Percentiles rank a stretch among this genome's conserved stretches.
These are phyloP conservation scores for Gracilaria vermiculophylla DNA, from an alignment of 23 red algal genomes.

Conservation along the genomic window DNA sequence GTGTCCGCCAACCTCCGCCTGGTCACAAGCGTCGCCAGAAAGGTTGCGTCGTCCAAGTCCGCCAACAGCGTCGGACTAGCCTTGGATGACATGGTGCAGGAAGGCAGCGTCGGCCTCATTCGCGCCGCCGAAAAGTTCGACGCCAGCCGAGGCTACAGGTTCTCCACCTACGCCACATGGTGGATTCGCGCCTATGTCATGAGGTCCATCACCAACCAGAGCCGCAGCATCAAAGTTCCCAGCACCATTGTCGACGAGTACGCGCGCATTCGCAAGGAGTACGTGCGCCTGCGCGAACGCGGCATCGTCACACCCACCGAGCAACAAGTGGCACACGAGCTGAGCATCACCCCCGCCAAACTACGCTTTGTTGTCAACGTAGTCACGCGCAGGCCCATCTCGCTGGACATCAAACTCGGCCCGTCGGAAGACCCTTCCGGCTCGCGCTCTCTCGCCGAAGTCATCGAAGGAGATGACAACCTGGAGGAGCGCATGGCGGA, in stretches of 20 bases:
- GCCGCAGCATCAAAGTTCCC: conserved; percentile 76
- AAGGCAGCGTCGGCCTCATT: conserved; percentile 91
- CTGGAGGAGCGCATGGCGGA: conserved; percentile 79
- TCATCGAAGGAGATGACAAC: conserved; percentile 65
- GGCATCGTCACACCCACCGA: conserved; percentile 45
- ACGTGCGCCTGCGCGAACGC: not conserved
- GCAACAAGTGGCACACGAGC: conserved; percentile 52
- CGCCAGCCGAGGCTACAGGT: conserved; percentile 70
- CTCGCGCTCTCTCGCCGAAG: conserved; percentile 35
- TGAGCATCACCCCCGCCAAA: conserved; percentile 75
- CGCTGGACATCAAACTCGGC: conserved; percentile 47
- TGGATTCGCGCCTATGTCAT: conserved; percentile 87
- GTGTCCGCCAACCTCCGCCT: conserved; percentile 85
- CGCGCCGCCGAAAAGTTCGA: conserved; percentile 95
- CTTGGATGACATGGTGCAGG: conserved; percentile 95
- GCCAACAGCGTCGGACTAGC: not conserved
- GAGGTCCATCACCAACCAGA: conserved; percentile 60
- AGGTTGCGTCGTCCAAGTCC: conserved; percentile 30
- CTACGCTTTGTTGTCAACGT: conserved; percentile 76
- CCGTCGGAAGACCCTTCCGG: conserved; percentile 6
- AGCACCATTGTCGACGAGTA: conserved; percentile 62
- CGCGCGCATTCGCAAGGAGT: conserved; percentile 58
- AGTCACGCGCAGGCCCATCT: conserved; percentile 31
- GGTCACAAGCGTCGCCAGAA: conserved; percentile 70
- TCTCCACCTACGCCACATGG: conserved; percentile 94